Percentiles rank a stretch among this genome's conserved stretches.
phyloP scores from a whole-genome alignment of 1,284 basidiomycete species.

The Boletus calvinii region DNA sequence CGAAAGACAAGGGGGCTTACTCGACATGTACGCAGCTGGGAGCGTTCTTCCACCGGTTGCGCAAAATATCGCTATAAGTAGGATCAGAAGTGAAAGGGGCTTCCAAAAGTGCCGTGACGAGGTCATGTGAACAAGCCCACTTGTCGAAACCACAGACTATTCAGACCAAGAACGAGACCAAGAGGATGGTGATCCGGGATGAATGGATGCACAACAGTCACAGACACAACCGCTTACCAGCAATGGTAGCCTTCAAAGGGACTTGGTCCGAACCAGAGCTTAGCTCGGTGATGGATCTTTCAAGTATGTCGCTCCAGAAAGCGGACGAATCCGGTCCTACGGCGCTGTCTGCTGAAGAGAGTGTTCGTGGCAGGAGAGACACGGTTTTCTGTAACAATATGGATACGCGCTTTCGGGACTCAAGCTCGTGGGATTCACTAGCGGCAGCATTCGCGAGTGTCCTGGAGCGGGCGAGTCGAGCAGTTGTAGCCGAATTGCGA shows the following conservation, averaged over 20 bases:
- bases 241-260: conserved; percentile 40
- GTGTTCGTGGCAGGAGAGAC: conserved; percentile 40
- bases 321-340: conserved; percentile 24
- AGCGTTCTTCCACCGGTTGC: conserved; percentile 44
- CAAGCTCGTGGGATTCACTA: neutral
- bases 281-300: conserved; percentile 37
- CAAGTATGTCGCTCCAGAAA: conserved; percentile 44
- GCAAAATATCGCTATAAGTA: conserved; percentile 40
- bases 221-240: conserved; percentile 43
- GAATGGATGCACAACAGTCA: conserved; percentile 4
- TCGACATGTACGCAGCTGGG: conserved; percentile 38
- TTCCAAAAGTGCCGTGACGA: conserved; percentile 67
- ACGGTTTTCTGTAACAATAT: conserved; percentile 42
- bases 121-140: conserved; percentile 47
- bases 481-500: conserved; percentile 9
- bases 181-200: neutral
- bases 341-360: conserved; percentile 25
- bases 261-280: conserved; percentile 21
- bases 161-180: neutral
- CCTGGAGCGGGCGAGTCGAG: neutral
- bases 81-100: conserved; percentile 59
- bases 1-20: conserved; percentile 36
- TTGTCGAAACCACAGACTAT: conserved; percentile 57
- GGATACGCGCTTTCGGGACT: conserved; percentile 15
- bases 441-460: neutral